These are phyloP conservation scores for Fusarium verrucosum DNA, from an alignment of 2,329 filamentous ascomycete genomes.

Conservation along the genomic window DNA sequence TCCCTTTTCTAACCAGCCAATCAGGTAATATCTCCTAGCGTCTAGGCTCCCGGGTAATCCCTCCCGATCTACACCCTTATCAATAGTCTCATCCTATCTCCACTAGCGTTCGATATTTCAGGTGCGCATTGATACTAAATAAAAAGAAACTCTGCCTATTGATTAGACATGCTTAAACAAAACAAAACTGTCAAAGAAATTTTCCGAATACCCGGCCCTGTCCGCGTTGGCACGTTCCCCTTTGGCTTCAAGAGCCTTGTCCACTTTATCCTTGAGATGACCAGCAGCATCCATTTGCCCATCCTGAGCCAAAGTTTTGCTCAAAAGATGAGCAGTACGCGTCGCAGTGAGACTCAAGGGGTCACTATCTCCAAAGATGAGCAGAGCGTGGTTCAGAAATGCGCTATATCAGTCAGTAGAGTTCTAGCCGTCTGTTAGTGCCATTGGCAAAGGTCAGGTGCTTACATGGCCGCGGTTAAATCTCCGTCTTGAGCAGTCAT, in stretches of 20 bases:
- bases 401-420: not conserved
- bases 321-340: not conserved
- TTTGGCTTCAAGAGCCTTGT: not conserved
- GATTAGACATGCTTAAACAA: not conserved
- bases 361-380: not conserved
- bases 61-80: too few species aligned
- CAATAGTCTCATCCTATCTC: too few species aligned
- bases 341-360: not conserved
- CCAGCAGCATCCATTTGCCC: not conserved
- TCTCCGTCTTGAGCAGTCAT: not conserved
- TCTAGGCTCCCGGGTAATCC: not conserved
- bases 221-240: not conserved
- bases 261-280: not conserved
- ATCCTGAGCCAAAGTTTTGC: not conserved
- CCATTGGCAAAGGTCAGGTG: not conserved
- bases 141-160: too few species aligned
- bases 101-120: too few species aligned
- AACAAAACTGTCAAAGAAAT: not conserved
- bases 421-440: not conserved
- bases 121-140: too few species aligned
- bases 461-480: not conserved
- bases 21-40: not conserved
- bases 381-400: not conserved
- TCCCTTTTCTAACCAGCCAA: too few species aligned
- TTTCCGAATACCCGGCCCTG: not conserved